Evolutionary conservation across 345 rosid species (phyloP), one percentile per base, ranked within the genome.

Genomic region (Geranium brycei): DNA sequence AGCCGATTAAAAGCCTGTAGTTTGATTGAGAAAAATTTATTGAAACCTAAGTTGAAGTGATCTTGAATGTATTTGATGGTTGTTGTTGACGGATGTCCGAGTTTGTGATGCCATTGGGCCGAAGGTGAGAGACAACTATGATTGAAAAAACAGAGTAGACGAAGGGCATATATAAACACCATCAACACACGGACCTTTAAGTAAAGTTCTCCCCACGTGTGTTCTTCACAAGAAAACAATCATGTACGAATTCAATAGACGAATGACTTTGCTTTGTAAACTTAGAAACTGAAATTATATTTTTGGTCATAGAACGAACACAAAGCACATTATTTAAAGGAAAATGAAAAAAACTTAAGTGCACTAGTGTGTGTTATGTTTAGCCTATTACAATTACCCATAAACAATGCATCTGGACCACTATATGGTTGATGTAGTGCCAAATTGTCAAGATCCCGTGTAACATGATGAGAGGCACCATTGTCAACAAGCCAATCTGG

Each of bases 211-310:
- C 58, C 63, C 60, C 62, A 7, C 57, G 2, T 5, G 15, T 32
- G 18, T 69, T 63, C 72, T 63, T 57, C 40, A 69, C 66, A 62
- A 10, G 7, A 69, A 69, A 69, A 16, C 4, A 56, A 15, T 31
- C 4, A 8, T 67, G 72, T 18, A 57, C 40, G 15, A 69, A 63
- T 57, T 63, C 47, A 57, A 58, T 57, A 10, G 58, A 57, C 0
- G 38, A 15, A 23, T 57, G 16, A 38, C 63, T 63, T 1, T n/a
- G 0, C 7, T 55, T 53, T 53, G 61, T 56, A 62, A 62, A 32
- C 35, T 23, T 1, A 23, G 28, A 23, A 23, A 23, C 28, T 0
- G 28, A 23, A 23, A 23, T 23, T 23, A 23, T 62, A 10, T 70
- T 64, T 31, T 31, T 7, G 3, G 28, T 70, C 31, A 53, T 51